These are phyloP conservation scores for Pleurotus sapidus DNA, from an alignment of 768 basidiomycete genomes.

Conservation along the genomic window DNA sequence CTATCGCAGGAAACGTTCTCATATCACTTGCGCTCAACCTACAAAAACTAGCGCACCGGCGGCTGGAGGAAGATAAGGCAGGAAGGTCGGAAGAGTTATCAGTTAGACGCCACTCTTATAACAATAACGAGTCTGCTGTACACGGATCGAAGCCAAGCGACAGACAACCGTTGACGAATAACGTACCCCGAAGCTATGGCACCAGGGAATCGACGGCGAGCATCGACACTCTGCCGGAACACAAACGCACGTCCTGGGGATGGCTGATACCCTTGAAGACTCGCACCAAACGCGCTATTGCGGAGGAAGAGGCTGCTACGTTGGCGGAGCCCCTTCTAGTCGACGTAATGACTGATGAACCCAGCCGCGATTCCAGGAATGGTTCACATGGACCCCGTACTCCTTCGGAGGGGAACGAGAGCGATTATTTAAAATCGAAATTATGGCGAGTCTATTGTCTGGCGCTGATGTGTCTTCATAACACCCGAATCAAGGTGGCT, in stretches of 20 bases:
- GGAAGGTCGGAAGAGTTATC: constrained; percentile 5
- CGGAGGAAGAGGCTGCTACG: constrained; percentile 11
- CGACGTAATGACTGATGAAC: constrained; percentile 40
- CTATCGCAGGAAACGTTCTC: constrained; percentile 81
- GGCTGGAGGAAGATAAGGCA: constrained; percentile 44
- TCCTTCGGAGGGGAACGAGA: constrained; percentile 49
- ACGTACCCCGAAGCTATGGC: constrained; percentile 8
- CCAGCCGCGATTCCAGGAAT: constrained; percentile 15
- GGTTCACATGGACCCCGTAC: constrained; percentile 15
- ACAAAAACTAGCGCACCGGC: constrained; percentile 88
- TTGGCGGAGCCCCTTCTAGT: constrained; percentile 30
- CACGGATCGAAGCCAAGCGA: background rate
- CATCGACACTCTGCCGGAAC: constrained; percentile 16
- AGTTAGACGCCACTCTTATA: background rate
- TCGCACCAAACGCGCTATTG: background rate
- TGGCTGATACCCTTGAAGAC: constrained; percentile 27
- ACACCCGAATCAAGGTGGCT: constrained; percentile 66
- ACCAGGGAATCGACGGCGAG: constrained; percentile 4
- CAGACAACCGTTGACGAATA: constrained; percentile 6
- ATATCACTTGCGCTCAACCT: constrained; percentile 90
- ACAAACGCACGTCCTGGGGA: constrained; percentile 1
- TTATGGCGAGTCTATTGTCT: constrained; percentile 57
- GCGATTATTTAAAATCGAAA: constrained; percentile 79
- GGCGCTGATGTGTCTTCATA: background rate
- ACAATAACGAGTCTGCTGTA: background rate